phyloP scores from a whole-genome alignment of 352 stramenopile species.

The Globisporangium nagaii region DNA sequence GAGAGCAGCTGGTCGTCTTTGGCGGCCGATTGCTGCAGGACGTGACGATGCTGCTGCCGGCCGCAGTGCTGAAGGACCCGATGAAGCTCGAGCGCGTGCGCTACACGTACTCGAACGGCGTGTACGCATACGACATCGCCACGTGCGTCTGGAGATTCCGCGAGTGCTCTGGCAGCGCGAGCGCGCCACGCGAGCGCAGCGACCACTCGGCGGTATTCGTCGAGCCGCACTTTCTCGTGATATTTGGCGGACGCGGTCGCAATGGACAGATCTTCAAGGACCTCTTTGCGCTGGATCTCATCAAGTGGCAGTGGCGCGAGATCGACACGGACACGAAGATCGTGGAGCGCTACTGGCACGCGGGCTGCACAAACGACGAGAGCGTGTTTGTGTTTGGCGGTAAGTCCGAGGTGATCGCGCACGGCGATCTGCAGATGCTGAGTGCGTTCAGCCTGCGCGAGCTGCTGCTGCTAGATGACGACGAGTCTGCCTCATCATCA shows the following conservation, averaged over 20 bases:
- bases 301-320: slow-evolving; percentile 41
- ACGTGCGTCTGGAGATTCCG: slow-evolving; percentile 29
- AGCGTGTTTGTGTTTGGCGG: slow-evolving; percentile 57
- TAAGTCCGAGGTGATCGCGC: slow-evolving; percentile 50
- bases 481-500: background rate
- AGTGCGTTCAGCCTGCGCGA: background rate
- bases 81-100: slow-evolving; percentile 51
- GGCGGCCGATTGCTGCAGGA: slow-evolving; percentile 49
- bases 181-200: slow-evolving; percentile 33
- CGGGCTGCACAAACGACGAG: slow-evolving; percentile 24
- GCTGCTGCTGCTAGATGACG: background rate
- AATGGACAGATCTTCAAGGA: slow-evolving; percentile 52
- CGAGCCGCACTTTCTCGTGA: slow-evolving; percentile 31
- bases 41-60: slow-evolving; percentile 32
- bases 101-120: slow-evolving; percentile 55
- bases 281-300: slow-evolving; percentile 37
- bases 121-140: slow-evolving; percentile 44
- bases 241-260: slow-evolving; percentile 49
- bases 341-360: slow-evolving; percentile 41
- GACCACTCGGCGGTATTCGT: slow-evolving; percentile 57
- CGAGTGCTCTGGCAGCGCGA: slow-evolving; percentile 23
- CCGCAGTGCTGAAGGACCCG: slow-evolving; percentile 22
- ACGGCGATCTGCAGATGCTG: slow-evolving; percentile 45
- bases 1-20: slow-evolving; percentile 40
- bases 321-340: slow-evolving; percentile 21